These are phyloP conservation scores for Nigrospora sphaerica DNA, from an alignment of 2,329 filamentous ascomycete genomes.

Conservation along the genomic window DNA sequence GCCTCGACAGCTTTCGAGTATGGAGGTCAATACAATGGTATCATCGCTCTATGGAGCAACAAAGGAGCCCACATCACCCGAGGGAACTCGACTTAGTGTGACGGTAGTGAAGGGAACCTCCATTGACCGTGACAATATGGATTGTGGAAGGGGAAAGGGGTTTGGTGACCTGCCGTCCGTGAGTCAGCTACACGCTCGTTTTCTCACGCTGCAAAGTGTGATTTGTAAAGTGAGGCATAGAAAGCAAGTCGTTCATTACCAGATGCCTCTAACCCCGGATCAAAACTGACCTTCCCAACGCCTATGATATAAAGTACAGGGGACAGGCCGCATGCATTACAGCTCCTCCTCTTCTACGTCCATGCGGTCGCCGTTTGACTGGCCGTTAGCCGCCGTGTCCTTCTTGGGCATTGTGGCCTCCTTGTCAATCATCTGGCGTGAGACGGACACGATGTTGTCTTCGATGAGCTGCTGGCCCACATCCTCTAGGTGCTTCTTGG, in stretches of 20 bases:
- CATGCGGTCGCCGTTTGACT: constrained; percentile 55
- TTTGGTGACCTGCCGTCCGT: background rate
- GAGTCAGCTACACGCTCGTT: background rate
- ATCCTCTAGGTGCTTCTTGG: constrained; percentile 98
- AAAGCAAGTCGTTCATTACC: constrained; percentile 19
- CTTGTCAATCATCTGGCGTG: constrained; percentile 98
- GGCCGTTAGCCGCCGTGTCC: constrained; percentile 43
- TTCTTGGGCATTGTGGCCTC: constrained; percentile 86
- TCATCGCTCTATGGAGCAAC: too few species aligned
- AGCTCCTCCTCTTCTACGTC: constrained; percentile 56
- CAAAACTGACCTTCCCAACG: constrained; percentile 17
- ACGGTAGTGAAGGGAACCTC: too few species aligned
- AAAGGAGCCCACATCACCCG: too few species aligned
- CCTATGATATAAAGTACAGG: constrained; percentile 23
- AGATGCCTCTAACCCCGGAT: constrained; percentile 16
- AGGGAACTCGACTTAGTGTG: too few species aligned
- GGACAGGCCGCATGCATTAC: constrained; percentile 1
- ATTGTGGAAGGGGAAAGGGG: too few species aligned
- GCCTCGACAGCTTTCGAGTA: too few species aligned
- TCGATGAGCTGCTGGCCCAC: constrained; percentile 95
- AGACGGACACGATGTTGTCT: constrained; percentile 99
- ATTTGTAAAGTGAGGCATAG: constrained; percentile 5
- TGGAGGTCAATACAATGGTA: too few species aligned
- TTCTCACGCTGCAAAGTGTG: constrained; percentile 3
- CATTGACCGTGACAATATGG: too few species aligned